These are phyloP conservation scores for Entamoeba dispar DNA, from an alignment of 208 protist species.

Conservation along the genomic window DNA sequence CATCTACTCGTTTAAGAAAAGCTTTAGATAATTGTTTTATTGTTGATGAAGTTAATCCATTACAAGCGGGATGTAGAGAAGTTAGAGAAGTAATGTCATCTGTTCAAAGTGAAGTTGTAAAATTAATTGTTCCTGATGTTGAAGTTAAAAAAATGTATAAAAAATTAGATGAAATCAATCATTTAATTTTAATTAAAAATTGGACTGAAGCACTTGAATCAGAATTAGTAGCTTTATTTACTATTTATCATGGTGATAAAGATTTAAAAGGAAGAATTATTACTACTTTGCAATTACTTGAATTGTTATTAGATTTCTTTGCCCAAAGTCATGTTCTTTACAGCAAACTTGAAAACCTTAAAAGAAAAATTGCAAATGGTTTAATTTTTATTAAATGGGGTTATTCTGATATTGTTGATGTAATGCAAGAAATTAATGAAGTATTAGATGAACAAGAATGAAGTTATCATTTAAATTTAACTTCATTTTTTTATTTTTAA, in stretches of 20 bases:
- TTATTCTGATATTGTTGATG: background rate
- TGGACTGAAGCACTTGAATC: background rate
- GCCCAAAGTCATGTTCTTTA: background rate
- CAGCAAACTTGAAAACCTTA: background rate
- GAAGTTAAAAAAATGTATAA: background rate
- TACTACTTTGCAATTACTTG: background rate
- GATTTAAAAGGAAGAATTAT: background rate
- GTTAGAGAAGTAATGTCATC: background rate
- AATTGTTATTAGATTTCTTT: background rate
- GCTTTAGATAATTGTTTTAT: background rate
- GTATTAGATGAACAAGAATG: too few species aligned
- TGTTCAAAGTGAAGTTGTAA: background rate
- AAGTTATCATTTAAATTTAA: too few species aligned
- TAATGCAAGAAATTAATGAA: too few species aligned
- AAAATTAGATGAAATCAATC: background rate
- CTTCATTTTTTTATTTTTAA: too few species aligned
- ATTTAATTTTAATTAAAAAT: background rate
- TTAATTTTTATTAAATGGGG: background rate
- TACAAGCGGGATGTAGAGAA: background rate
- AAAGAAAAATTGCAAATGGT: background rate
- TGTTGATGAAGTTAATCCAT: background rate
- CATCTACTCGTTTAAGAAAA: background rate
- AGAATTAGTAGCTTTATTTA: background rate
- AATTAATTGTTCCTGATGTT: background rate
- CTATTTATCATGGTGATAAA: background rate